Percentiles rank a stretch among this genome's conserved stretches.
phyloP scores from a whole-genome alignment of 768 basidiomycete species.

The Russula vinacea region DNA sequence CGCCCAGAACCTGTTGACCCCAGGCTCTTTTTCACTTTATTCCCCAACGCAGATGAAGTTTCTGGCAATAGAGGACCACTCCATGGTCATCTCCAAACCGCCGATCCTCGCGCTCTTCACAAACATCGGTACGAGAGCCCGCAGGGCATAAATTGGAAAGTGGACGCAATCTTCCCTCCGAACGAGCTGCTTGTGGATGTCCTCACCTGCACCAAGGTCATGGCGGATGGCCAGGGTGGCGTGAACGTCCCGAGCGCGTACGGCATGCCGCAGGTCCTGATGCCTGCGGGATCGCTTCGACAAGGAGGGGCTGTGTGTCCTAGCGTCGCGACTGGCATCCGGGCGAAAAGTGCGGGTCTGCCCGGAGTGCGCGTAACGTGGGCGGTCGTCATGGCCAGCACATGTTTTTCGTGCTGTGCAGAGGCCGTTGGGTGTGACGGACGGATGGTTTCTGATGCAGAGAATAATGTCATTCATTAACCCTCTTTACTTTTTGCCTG shows the following conservation, averaged over 20 bases:
- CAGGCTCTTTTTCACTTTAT: neutral
- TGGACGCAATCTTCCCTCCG: conserved; percentile 42
- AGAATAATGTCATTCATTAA: neutral
- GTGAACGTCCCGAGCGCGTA: conserved; percentile 39
- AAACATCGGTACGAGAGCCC: conserved; percentile 47
- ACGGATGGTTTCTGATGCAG: neutral
- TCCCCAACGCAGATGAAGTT: conserved; percentile 43
- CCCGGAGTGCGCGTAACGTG: conserved; percentile 19
- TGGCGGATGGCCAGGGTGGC: conserved; percentile 42
- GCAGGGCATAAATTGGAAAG: conserved; percentile 40
- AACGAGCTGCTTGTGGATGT: conserved; percentile 51
- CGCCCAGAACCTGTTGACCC: conserved; percentile 19
- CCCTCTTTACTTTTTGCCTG: neutral
- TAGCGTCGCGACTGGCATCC: conserved; percentile 25
- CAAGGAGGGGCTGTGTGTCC: conserved; percentile 32
- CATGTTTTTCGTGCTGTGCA: conserved; percentile 21
- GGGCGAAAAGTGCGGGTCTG: conserved; percentile 21
- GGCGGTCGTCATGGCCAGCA: conserved; percentile 17
- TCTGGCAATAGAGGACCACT: conserved; percentile 41
- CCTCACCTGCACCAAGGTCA: conserved; percentile 45
- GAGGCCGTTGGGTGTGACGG: conserved; percentile 16
- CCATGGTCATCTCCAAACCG: conserved; percentile 51
- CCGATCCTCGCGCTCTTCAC: conserved; percentile 57
- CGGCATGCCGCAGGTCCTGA: conserved; percentile 48
- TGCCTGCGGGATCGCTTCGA: conserved; percentile 36